Evolutionary conservation across 768 basidiomycete genomes (phyloP).

Genomic region (Naganishia friedmannii): DNA sequence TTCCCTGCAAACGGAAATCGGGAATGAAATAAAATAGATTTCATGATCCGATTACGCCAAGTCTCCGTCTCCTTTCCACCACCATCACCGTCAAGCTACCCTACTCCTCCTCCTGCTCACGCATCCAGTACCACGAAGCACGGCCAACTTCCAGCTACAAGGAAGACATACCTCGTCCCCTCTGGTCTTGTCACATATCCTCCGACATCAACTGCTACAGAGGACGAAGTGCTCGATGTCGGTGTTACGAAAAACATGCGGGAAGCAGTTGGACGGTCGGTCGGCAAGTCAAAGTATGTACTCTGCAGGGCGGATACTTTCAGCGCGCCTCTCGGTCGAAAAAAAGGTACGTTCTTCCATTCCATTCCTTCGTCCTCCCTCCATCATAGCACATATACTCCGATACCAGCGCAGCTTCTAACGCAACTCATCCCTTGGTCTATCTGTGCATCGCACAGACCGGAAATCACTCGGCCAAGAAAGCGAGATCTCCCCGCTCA

Average conservation of each 20-base stretch:
- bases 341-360: slow-evolving; percentile 3
- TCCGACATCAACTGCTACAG: neutral
- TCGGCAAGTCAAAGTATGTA: slow-evolving; percentile 21
- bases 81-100: too few relatives aligned
- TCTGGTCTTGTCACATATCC: neutral
- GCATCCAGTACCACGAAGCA: neutral
- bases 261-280: too few relatives aligned
- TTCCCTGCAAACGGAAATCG: neutral
- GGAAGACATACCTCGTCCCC: slow-evolving; percentile 16
- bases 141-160: neutral
- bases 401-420: too few relatives aligned
- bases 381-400: too few relatives aligned
- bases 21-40: slow-evolving; percentile 3
- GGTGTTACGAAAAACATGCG: too few relatives aligned
- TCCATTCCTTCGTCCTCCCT: too few relatives aligned
- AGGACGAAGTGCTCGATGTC: neutral
- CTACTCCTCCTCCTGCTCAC: neutral
- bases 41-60: slow-evolving; percentile 25
- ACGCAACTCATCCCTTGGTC: too few relatives aligned
- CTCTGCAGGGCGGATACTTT: neutral
- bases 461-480: slow-evolving; percentile 3
- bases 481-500: neutral
- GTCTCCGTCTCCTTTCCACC: neutral
- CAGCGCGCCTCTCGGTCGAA: neutral
- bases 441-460: too few relatives aligned